Evolutionary conservation across 495 filamentous ascomycete genomes (phyloP).

Genomic region (Xylaria cubensis): DNA sequence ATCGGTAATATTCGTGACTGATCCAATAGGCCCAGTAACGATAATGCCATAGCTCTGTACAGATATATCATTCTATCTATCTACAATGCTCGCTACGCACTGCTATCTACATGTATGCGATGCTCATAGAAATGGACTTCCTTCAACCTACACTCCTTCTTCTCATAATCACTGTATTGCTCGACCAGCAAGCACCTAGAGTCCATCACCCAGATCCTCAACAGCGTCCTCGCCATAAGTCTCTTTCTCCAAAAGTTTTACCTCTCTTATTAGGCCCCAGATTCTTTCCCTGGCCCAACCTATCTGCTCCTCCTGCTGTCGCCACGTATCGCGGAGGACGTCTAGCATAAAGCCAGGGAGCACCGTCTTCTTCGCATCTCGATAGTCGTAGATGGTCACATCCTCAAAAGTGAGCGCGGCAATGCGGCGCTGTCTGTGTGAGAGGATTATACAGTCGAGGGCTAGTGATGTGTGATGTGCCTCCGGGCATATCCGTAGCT

Average conservation of each 20-base stretch:
- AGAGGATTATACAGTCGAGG: conserved; percentile 71
- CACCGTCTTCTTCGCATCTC: conserved; percentile 57
- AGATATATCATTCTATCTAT: background rate
- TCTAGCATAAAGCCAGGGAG: conserved; percentile 72
- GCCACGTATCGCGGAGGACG: conserved; percentile 68
- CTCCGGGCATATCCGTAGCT: conserved; percentile 59
- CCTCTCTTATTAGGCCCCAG: conserved; percentile 58
- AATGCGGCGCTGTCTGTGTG: conserved; percentile 78
- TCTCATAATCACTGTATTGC: background rate
- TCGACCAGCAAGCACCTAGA: too few relatives aligned
- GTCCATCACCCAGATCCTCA: conserved; percentile 68
- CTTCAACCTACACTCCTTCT: background rate
- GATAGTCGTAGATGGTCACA: conserved; percentile 86
- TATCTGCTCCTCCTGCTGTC: conserved; percentile 69
- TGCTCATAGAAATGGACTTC: background rate
- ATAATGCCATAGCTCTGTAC: background rate
- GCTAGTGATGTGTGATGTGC: conserved; percentile 43
- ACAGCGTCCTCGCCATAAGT: conserved; percentile 74
- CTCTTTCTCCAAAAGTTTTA: conserved; percentile 68
- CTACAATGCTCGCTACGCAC: background rate
- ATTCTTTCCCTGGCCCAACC: conserved; percentile 53
- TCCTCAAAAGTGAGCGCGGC: conserved; percentile 83
- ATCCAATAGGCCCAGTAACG: background rate
- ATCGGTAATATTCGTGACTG: background rate
- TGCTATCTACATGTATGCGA: background rate